Evolutionary conservation across 306 rosid genomes (phyloP), one percentile per base, ranked within the genome.

Genomic region (Medicago lupulina): DNA sequence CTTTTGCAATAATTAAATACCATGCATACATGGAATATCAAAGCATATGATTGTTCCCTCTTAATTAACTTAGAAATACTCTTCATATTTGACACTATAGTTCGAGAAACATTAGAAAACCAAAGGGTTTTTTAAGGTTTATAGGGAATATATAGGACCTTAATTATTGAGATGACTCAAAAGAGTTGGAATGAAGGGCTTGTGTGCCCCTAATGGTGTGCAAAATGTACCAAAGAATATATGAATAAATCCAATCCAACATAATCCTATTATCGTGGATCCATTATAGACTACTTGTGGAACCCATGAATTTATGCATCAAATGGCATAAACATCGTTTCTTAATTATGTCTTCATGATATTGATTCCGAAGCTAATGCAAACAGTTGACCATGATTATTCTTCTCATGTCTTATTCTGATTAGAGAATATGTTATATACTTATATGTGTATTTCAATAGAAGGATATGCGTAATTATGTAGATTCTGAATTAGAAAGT

Each of bases 141-240:
- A 46, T 7, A 63, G 81, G 78, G 77, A 49, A 34, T 66, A n/a
- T 67, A 41, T 16, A 41, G 49, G 77, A 63, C 41, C 46, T 19
- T 50, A 34, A 34, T 34, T 34, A 36, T 19, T 25, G 17, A 66
- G 71, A 66, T 59, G 47, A 74, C 69, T 9, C 40, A 34, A 66
- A 19, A 39, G 46, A 62, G 68, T 62, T 62, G 68, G 21, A 11
- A 19, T 19, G 14, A 55, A 65, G 69, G 69, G 19, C 19, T 67
- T 50, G 58, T 78, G 83, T 61, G 58, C 77, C 86, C 64, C 47
- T 16, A 74, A 36, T 74, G 83, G 77, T 71, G n/a, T 65, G 77
- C 77, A 78, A 75, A 79, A 47, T 75, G 72, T 57, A 58, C 21
- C 15, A 72, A 75, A 58, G 57, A 60, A 76, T 76, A 25, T 53